Conservation (phyloP, 345 rosid genomes). For the Mercurialis annua region DNA sequence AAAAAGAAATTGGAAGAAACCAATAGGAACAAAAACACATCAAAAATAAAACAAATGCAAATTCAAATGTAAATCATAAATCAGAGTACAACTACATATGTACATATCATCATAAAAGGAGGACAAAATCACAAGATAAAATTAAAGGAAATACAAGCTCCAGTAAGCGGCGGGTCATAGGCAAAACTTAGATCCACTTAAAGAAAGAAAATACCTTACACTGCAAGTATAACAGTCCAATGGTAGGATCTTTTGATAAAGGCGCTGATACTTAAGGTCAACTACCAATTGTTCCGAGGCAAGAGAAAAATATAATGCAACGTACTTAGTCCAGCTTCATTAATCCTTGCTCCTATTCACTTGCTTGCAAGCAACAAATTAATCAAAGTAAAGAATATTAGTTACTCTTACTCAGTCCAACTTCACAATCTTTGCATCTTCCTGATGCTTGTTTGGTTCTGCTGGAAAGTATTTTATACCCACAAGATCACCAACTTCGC, state of each 20-base stretch:
- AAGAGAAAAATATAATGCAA: neutral
- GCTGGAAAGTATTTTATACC: conserved; percentile 88
- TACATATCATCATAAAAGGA: neutral
- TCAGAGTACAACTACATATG: neutral
- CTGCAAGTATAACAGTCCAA: neutral
- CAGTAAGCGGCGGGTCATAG: neutral
- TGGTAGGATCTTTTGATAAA: neutral
- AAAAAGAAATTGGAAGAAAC: neutral
- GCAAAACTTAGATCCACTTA: neutral
- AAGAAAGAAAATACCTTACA: neutral
- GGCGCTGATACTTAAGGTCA: neutral
- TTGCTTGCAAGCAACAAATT: neutral
- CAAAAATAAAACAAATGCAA: neutral
- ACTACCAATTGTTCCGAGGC: neutral
- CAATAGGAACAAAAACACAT: neutral
- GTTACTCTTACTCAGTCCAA: neutral
- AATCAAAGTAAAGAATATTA: neutral
- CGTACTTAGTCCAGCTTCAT: conserved; percentile 3
- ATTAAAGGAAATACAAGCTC: neutral
- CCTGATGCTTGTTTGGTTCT: conserved; percentile 8
- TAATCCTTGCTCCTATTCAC: neutral
- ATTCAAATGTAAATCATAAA: neutral
- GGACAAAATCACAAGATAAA: neutral
- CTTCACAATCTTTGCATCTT: conserved; percentile 8
- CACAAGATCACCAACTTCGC: conserved; percentile 71